Percentiles rank a stretch among this genome's conserved stretches.
These are phyloP conservation scores for Sclerotinia minor DNA, from an alignment of 2,329 filamentous ascomycete species.

Conservation along the genomic window DNA sequence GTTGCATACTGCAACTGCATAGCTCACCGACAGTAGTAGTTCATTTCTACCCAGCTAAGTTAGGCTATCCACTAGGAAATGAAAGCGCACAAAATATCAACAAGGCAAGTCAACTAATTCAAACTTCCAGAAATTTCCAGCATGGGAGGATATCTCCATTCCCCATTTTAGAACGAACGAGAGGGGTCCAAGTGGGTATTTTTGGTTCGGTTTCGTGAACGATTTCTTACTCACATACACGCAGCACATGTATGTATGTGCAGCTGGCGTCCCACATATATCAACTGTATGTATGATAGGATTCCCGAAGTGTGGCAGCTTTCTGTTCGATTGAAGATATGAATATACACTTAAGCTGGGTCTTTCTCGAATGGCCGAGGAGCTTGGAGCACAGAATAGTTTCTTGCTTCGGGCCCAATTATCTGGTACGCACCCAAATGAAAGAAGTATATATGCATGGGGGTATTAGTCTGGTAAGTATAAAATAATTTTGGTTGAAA, in stretches of 20 bases:
- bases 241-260: not conserved
- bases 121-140: conserved; percentile 8
- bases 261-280: not conserved
- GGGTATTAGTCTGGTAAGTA: not conserved
- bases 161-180: conserved; percentile 1
- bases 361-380: not conserved
- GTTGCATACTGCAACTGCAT: conserved; percentile 4
- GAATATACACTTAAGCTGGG: not conserved
- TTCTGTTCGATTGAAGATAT: conserved; percentile 7
- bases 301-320: conserved; percentile 5
- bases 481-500: not conserved
- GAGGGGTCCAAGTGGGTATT: conserved; percentile 11
- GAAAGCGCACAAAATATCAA: conserved; percentile 1
- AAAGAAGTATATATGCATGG: not conserved
- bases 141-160: conserved; percentile 2
- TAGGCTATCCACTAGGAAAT: not conserved
- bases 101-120: not conserved
- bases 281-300: not conserved
- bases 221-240: not conserved
- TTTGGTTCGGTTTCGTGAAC: not conserved
- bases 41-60: no score
- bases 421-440: not conserved
- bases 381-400: conserved; percentile 9
- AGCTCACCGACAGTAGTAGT: conserved; percentile 9
- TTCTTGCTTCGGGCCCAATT: conserved; percentile 4